Base-by-base conservation (phyloP, 2,329 filamentous ascomycete species). In the Trichoderma brevicompactum region DNA sequence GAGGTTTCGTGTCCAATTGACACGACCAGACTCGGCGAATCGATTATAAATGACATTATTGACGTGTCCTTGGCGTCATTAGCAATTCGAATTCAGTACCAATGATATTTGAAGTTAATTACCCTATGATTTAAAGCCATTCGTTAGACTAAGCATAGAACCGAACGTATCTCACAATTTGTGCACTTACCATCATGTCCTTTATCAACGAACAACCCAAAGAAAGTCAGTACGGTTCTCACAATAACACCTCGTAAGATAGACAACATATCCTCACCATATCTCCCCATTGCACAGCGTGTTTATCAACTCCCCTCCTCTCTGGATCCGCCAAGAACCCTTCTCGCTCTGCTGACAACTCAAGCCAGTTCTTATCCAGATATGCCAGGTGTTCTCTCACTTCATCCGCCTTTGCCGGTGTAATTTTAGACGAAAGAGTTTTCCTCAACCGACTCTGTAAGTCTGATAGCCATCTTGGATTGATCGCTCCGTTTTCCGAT, bases 41-140 rank as follows among this genome's bases (percentile, higher is more conserved):
- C 90, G 86, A 70, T 91, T 88, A 76, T 96, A 96, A 69, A 86
- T 87, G 68, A 94, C 88, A 71, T 96, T 96, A 75, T 96, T 97
- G 55, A 97, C 90, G 76, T 97, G 92, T 7, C 73, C 74, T 77
- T 41, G 23, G 15, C 4, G n/a, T 1, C 34, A 7, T 64, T 28
- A 64, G 61, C 34, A 40, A 9, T 5, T 32, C 1, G 1, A 17
- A 56, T 8, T 8, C 15, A 34, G 5, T 56, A 28, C 12, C 12
- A 15, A 13, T 34, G 12, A 7, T 12, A 28, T 43, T 34, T 2
- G 6, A 2, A 9, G 17, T 8, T 3, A 10, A 40, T 56, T 56
- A 64, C 61, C 61, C 61, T 64, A 19, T 10, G 32, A 56, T 43
- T 23, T 12, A 49, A 43, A 50, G 2, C 13, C 48, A 48, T 32